Evolutionary conservation across 192 early-diverging fungal species (phyloP), one percentile per base, ranked within the genome.

Genomic region (Funneliformis geosporum): DNA sequence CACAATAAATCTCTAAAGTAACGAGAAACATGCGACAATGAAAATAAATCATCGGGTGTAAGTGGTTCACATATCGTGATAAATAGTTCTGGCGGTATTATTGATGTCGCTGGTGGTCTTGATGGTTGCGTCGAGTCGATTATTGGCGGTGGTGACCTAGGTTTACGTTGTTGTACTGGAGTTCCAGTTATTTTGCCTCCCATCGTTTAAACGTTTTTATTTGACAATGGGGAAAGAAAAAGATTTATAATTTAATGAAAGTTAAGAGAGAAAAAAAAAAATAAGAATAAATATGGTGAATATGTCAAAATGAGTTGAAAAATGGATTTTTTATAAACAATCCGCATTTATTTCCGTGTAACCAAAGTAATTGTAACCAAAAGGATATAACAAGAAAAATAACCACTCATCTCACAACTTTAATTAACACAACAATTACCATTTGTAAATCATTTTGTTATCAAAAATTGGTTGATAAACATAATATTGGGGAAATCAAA

Each of bases 1-100:
- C 75, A 76, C 23, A 76, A 65, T 55, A 64, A 76, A 25, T 42
- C 10, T n/a, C 38, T 61, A 65, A 65, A 62, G 8, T 28, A 50
- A 9, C 60, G 59, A 27, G 25, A 64, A 9, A 76, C 60, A 18
- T 65, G 59, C 1, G 60, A 65, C 14, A 76, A 50, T 4, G 47
- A 60, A 64, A 65, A 61, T 43, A 76, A 46, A 46, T 62, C 75
- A n/a, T 28, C 43, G 2, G 75, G 60, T 11, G 60, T 25, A 44
- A 76, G 60, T 23, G 61, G n/a, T 76, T 61, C 39, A 43, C 75
- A 76, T 40, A 64, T 76, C 46, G 5, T 64, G 28, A 62, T 46
- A 64, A 64, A 76, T 39, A 76, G 11, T 76, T 76, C 75, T 5
- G 75, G 75, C 18, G 75, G 60, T 21, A 76, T 61, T 55, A 46